Percentiles rank a stretch among this genome's conserved stretches.
phyloP scores from a whole-genome alignment of 2,329 filamentous ascomycete species.

The Pyricularia sp. region DNA sequence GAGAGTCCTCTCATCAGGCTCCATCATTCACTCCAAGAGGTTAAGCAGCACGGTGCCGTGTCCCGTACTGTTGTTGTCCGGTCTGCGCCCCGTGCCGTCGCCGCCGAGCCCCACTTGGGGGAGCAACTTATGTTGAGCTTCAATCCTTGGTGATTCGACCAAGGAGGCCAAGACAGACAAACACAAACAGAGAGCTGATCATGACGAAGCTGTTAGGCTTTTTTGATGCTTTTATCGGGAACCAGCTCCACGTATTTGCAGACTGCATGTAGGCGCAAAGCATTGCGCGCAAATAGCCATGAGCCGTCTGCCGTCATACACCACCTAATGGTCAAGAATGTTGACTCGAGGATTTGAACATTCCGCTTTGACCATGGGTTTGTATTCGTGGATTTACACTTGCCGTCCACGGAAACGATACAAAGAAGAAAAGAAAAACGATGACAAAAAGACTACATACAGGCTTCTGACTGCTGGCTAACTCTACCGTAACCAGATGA shows the following conservation, averaged over 20 bases:
- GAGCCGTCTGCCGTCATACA: background rate
- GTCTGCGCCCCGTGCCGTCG: background rate
- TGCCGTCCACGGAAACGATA: background rate
- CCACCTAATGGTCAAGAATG: background rate
- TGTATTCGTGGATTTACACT: background rate
- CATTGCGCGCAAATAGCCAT: background rate
- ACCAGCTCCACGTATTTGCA: background rate
- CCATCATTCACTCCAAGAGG: background rate
- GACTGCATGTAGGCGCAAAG: background rate
- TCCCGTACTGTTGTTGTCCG: background rate
- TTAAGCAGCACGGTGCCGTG: background rate
- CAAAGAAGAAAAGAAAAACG: background rate
- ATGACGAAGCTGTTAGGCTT: background rate
- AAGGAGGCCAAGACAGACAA: background rate
- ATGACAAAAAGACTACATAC: background rate
- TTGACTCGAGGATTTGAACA: background rate
- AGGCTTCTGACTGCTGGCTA: background rate
- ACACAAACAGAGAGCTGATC: background rate
- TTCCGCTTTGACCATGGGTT: background rate
- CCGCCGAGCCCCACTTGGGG: background rate
- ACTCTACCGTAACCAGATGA: background rate
- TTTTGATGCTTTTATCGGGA: background rate
- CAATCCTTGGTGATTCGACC: background rate
- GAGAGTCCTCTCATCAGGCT: background rate
- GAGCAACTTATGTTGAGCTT: background rate